These are phyloP conservation scores for Fusarium foetens DNA, from an alignment of 2,329 filamentous ascomycete genomes.

Conservation along the genomic window DNA sequence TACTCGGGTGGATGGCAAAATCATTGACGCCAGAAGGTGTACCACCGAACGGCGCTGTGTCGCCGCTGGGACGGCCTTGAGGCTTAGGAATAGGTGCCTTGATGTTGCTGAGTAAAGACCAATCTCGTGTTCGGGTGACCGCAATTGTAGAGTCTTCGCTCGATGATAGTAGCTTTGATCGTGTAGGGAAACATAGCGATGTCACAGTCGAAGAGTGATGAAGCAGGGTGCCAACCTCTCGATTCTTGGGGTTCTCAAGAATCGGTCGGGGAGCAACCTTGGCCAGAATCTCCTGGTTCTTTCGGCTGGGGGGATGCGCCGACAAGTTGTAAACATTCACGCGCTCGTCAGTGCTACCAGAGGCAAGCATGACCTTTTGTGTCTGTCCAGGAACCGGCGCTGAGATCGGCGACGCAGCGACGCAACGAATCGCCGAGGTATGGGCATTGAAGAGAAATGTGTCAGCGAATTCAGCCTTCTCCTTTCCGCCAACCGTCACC, in stretches of 20 bases:
- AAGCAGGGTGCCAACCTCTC: slow-evolving; percentile 85
- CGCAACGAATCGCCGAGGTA: slow-evolving; percentile 85
- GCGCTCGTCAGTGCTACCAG: slow-evolving; percentile 90
- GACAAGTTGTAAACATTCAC: slow-evolving; percentile 96
- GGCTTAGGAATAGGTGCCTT: slow-evolving; percentile 88
- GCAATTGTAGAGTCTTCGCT: slow-evolving; percentile 93
- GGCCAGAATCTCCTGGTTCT: slow-evolving; percentile 69
- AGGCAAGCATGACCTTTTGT: slow-evolving; percentile 90
- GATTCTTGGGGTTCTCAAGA: slow-evolving; percentile 85
- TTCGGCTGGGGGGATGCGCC: slow-evolving; percentile 68
- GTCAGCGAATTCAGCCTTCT: slow-evolving; percentile 78
- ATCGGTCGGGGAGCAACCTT: slow-evolving; percentile 77
- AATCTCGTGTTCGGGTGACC: slow-evolving; percentile 87
- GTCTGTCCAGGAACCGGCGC: slow-evolving; percentile 67
- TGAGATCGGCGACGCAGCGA: slow-evolving; percentile 84
- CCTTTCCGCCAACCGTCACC: slow-evolving; percentile 66
- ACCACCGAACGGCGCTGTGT: slow-evolving; percentile 84
- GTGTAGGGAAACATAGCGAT: slow-evolving; percentile 81
- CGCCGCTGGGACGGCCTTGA: slow-evolving; percentile 83
- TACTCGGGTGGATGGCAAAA: slow-evolving; percentile 94
- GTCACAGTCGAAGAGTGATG: slow-evolving; percentile 89
- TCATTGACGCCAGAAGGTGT: slow-evolving; percentile 91
- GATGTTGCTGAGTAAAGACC: slow-evolving; percentile 86
- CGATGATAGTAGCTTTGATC: slow-evolving; percentile 86
- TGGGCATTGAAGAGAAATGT: slow-evolving; percentile 97